phyloP scores from a whole-genome alignment of 2,329 filamentous ascomycete genomes.

The Colletotrichum limetticola region DNA sequence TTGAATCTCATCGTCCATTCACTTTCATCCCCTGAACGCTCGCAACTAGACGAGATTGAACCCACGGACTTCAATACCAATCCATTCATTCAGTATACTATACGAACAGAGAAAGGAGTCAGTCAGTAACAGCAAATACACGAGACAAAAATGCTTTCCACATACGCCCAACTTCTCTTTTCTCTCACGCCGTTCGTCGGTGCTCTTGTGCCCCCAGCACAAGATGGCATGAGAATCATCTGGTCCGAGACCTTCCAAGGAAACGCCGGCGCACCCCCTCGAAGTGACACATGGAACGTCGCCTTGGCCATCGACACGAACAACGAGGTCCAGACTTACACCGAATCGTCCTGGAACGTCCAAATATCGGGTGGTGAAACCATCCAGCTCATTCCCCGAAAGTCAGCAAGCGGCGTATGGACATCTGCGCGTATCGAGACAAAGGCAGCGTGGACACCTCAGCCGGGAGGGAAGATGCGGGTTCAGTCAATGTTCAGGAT shows the following conservation, averaged over 20 bases:
- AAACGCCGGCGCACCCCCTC: conserved; percentile 48
- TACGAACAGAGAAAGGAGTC: not conserved
- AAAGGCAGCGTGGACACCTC: conserved; percentile 57
- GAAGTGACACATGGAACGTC: conserved; percentile 54
- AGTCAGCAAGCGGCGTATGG: conserved; percentile 54
- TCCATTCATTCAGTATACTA: not conserved
- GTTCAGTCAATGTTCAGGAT: conserved; percentile 60
- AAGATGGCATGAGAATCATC: conserved; percentile 52
- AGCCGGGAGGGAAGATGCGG: conserved; percentile 55
- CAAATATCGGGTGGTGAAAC: conserved; percentile 61
- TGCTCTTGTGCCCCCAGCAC: conserved; percentile 51
- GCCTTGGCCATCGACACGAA: conserved; percentile 58
- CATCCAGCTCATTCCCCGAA: conserved; percentile 61
- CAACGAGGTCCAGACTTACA: conserved; percentile 63
- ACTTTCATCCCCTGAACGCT: not conserved
- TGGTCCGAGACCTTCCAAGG: conserved; percentile 60
- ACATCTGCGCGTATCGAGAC: conserved; percentile 66
- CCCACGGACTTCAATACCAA: not conserved
- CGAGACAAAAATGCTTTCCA: conserved; percentile 1
- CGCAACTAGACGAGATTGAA: not conserved
- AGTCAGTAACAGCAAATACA: not conserved
- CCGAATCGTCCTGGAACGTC: conserved; percentile 56
- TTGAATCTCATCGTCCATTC: conserved; percentile 12
- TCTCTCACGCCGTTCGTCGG: conserved; percentile 38
- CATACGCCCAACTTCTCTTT: conserved; percentile 21